Conservation (phyloP, 179 eudicot species). For the Camellia oleifera region DNA sequence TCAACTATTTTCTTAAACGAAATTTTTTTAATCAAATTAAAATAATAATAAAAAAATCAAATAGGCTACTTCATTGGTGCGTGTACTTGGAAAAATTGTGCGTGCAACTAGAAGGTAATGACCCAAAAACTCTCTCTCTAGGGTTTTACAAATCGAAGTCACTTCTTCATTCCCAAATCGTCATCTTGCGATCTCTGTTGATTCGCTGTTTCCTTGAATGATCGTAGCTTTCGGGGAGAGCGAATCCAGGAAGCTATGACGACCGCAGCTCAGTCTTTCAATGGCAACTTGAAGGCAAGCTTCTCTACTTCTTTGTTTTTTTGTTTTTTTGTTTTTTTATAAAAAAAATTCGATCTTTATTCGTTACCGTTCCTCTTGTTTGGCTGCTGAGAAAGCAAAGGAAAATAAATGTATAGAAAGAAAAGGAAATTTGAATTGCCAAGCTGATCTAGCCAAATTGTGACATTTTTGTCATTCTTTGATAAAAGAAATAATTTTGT, state of each 20-base stretch:
- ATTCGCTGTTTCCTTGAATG: neutral
- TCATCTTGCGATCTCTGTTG: neutral
- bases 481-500: too few relatives aligned
- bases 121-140: neutral
- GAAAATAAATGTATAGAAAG: neutral
- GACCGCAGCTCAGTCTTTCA: slow-evolving; percentile 27
- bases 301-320: neutral
- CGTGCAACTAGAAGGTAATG: too few relatives aligned
- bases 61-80: too few relatives aligned
- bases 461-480: neutral
- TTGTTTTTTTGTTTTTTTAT: neutral
- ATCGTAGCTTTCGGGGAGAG: neutral
- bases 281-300: slow-evolving; percentile 35
- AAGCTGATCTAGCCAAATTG: neutral
- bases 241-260: slow-evolving; percentile 20
- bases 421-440: too few relatives aligned
- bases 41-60: too few relatives aligned
- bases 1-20: too few relatives aligned
- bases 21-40: too few relatives aligned
- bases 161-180: neutral
- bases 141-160: neutral
- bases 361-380: neutral
- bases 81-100: too few relatives aligned
- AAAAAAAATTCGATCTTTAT: neutral
- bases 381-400: slow-evolving; percentile 5